Conservation (phyloP, 148 eudicot species). For the Amaranthus hypochondriacus region DNA sequence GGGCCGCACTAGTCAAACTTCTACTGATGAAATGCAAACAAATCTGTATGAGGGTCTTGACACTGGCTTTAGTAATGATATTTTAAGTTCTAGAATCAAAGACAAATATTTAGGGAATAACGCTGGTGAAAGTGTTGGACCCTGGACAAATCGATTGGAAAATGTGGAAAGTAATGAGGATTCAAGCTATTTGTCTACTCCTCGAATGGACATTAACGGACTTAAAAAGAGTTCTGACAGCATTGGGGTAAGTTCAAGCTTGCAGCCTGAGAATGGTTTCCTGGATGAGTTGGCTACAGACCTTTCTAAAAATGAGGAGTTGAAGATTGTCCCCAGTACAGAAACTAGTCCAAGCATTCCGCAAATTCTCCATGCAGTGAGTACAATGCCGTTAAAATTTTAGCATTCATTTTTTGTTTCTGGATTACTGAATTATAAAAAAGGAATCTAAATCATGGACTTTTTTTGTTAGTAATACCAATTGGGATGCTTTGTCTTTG, state of each 20-base stretch:
- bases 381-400: conserved; percentile 22
- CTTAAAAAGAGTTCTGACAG: conserved; percentile 43
- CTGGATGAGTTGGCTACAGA: conserved; percentile 36
- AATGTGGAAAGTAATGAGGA: conserved; percentile 33
- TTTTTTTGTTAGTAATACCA: background rate
- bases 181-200: conserved; percentile 40
- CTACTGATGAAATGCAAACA: conserved; percentile 49
- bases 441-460: conserved; percentile 5
- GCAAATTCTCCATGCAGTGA: conserved; percentile 80
- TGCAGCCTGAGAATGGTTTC: conserved; percentile 47
- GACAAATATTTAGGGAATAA: conserved; percentile 37
- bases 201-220: conserved; percentile 51
- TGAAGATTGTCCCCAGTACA: conserved; percentile 40
- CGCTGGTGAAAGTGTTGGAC: conserved; percentile 37
- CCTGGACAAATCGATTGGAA: conserved; percentile 36
- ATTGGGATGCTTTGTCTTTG: background rate
- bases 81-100: conserved; percentile 36
- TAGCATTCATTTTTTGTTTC: background rate
- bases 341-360: conserved; percentile 92
- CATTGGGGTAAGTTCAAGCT: conserved; percentile 30
- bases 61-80: conserved; percentile 43
- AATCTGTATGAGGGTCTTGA: conserved; percentile 40
- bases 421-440: background rate
- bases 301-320: conserved; percentile 39
- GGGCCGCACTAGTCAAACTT: conserved; percentile 38